Evolutionary conservation across 768 basidiomycete genomes (phyloP).

Genomic region (Lentinula raphanica): DNA sequence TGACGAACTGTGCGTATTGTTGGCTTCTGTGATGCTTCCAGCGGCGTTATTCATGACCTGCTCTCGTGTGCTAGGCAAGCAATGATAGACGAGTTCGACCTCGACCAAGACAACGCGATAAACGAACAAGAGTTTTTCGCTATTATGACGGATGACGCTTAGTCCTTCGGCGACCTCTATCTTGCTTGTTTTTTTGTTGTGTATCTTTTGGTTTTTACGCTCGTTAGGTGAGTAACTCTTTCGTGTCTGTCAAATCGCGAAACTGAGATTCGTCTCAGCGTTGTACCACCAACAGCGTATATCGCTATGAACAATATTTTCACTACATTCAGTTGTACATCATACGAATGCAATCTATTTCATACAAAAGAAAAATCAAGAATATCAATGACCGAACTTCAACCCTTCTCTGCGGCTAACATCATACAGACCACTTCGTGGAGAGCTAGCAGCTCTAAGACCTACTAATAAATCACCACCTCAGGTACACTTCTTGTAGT

Average conservation of each 20-base stretch:
- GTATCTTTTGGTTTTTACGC: not conserved
- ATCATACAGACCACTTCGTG: too few relatives aligned
- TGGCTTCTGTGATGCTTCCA: not conserved
- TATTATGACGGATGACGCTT: constrained; percentile 94
- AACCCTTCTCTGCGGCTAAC: too few relatives aligned
- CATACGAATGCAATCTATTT: too few relatives aligned
- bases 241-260: not conserved
- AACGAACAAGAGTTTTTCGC: constrained; percentile 94
- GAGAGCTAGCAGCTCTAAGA: too few relatives aligned
- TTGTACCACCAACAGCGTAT: not conserved
- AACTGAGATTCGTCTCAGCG: too few relatives aligned
- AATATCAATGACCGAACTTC: too few relatives aligned
- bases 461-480: too few relatives aligned
- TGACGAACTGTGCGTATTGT: constrained; percentile 88
- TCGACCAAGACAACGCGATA: constrained; percentile 97
- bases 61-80: constrained; percentile 69
- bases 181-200: constrained; percentile 1
- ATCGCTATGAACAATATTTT: not conserved
- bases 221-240: not conserved
- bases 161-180: constrained; percentile 10
- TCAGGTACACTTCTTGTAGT: too few relatives aligned
- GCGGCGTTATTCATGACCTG: too few relatives aligned
- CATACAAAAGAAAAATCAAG: too few relatives aligned
- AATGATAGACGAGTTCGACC: constrained; percentile 99
- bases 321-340: not conserved